Percentiles rank a stretch among this genome's conserved stretches.
Evolutionary conservation across 306 rosid species (phyloP).

Genomic region (Cucumis sativus): DNA sequence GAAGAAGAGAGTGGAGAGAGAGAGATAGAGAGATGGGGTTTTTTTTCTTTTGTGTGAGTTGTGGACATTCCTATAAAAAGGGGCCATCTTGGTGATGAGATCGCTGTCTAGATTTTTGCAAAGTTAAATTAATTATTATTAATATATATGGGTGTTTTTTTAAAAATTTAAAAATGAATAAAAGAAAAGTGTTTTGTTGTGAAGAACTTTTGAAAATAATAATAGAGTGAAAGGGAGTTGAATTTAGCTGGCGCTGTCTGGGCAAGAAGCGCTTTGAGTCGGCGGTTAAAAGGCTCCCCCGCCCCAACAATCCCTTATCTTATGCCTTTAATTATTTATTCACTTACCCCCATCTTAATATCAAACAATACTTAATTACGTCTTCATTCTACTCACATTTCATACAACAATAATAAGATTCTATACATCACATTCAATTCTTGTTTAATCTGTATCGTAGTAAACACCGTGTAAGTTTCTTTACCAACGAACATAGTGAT

Average conservation of each 20-base stretch:
- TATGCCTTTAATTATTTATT: not conserved
- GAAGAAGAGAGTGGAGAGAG: not conserved
- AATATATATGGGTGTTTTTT: not conserved
- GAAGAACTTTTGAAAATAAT: not conserved
- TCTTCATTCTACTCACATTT: too few species aligned
- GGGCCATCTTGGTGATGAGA: not conserved
- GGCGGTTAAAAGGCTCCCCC: not conserved
- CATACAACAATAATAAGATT: too few species aligned
- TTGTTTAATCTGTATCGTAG: too few species aligned
- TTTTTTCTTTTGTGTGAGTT: not conserved
- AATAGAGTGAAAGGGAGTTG: not conserved
- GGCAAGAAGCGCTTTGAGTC: not conserved
- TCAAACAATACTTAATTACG: too few species aligned
- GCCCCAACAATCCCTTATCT: not conserved
- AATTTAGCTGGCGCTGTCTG: slow-evolving; percentile 7
- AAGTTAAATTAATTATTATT: not conserved
- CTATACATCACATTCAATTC: too few species aligned
- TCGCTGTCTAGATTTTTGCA: not conserved
- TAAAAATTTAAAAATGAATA: not conserved
- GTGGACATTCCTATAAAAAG: slow-evolving; percentile 6
- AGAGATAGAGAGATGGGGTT: not conserved
- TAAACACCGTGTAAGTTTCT: too few species aligned
- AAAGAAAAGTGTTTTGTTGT: not conserved
- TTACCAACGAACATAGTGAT: too few species aligned
- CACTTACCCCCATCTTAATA: too few species aligned